A percentile compares a stretch with the other conserved stretches of the same genome.
Conservation (phyloP, 2,329 filamentous ascomycete species). For the Hyphodiscus sp. region DNA sequence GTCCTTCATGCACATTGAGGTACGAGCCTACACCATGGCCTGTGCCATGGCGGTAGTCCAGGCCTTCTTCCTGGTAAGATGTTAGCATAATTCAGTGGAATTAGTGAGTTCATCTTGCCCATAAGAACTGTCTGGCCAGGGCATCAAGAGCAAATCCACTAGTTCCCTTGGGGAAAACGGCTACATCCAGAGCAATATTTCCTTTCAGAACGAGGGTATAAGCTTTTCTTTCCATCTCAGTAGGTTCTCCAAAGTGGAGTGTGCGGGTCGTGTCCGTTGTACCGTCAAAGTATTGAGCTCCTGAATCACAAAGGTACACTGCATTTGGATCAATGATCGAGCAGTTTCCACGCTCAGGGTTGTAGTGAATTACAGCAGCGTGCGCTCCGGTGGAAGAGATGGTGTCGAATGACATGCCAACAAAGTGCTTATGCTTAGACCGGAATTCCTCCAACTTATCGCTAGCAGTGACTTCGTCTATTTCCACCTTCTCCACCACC, state of each 20-base stretch:
- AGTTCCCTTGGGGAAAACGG: constrained; percentile 89
- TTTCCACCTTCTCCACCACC: constrained; percentile 58
- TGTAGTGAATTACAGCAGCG: constrained; percentile 94
- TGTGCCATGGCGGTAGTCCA: constrained; percentile 95
- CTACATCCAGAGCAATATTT: constrained; percentile 79
- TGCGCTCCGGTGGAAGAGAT: constrained; percentile 84
- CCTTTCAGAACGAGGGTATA: constrained; percentile 95
- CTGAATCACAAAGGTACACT: constrained; percentile 94
- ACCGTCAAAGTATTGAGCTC: constrained; percentile 91
- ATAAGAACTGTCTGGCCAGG: constrained; percentile 84
- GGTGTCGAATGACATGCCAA: constrained; percentile 87
- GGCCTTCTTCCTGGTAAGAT: constrained; percentile 53
- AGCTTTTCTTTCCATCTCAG: constrained; percentile 74
- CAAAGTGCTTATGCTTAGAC: constrained; percentile 64
- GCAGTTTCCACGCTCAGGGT: constrained; percentile 76
- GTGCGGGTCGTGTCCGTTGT: constrained; percentile 96
- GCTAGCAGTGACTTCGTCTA: constrained; percentile 88
- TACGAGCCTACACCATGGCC: constrained; percentile 94
- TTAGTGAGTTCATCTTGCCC: constrained; percentile 48
- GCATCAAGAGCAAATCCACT: constrained; percentile 88
- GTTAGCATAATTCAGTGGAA: constrained; percentile 3
- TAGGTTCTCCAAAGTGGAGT: constrained; percentile 82
- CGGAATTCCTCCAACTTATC: constrained; percentile 81
- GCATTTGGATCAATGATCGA: constrained; percentile 75
- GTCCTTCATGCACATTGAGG: constrained; percentile 94